phyloP scores from a whole-genome alignment of 371 early-diverging fungal genomes.

The Circinella umbellata region DNA sequence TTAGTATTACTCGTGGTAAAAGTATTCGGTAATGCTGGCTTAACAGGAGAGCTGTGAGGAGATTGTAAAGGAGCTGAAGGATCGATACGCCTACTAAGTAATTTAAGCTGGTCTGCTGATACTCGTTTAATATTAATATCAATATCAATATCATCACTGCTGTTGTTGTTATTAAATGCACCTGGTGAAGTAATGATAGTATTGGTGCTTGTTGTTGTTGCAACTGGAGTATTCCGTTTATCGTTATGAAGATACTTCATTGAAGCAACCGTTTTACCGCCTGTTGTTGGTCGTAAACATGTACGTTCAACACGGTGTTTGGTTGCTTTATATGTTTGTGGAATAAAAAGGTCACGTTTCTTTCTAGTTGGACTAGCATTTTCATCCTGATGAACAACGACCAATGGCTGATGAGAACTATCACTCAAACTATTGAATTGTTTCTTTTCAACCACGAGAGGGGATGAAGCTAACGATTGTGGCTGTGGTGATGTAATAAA shows the following conservation, averaged over 20 bases:
- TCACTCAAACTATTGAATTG: background rate
- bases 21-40: conserved; percentile 37
- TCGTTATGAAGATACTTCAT: conserved; percentile 13
- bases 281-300: conserved; percentile 26
- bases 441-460: background rate
- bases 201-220: background rate
- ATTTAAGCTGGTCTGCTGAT: conserved; percentile 38
- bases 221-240: background rate
- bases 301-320: conserved; percentile 18
- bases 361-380: conserved; percentile 9
- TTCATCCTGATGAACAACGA: conserved; percentile 7
- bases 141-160: background rate
- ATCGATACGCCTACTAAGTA: conserved; percentile 50
- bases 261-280: conserved; percentile 32
- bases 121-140: conserved; percentile 15
- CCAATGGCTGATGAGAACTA: background rate
- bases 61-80: conserved; percentile 37
- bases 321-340: conserved; percentile 18
- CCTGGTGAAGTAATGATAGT: too few species aligned
- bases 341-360: conserved; percentile 13
- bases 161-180: background rate
- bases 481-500: background rate
- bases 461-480: background rate
- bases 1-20: background rate
- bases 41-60: conserved; percentile 39